Evolutionary conservation across 2,329 filamentous ascomycete species (phyloP), one percentile per base, ranked within the genome.

Genomic region (Pyrenophora teres): DNA sequence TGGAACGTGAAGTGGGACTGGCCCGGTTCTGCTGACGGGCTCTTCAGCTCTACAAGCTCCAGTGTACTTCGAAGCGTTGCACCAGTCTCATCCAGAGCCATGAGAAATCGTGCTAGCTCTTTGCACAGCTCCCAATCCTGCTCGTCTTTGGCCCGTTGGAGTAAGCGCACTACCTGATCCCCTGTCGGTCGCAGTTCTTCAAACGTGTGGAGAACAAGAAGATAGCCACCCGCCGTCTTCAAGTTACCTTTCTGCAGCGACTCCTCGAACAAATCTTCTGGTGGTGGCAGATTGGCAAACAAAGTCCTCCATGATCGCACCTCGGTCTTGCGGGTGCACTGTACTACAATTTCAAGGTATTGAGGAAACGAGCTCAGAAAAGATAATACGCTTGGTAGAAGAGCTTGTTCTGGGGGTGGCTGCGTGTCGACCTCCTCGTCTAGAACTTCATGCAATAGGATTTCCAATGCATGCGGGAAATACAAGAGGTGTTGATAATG

Each of bases 281-380:
- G 90, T 1, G 93, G 90, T 0, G 94, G 94, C 1, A 99, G 81
- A 65, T 97, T 92, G 4, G 87, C 86, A 72, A 99, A 99, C 1
- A 99, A 80, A 0, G 94, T 97, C 53, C 89, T 87, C 94, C 94
- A 99, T 49, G 91, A 96, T 33, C 93, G 86, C 6, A 96, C 86
- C 70, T 99, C 94, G 0, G 94, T 99, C 75, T 99, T 99, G 47
- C 94, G 88, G 1, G 94, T 97, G 75, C 94, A 99, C 75, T 96
- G 94, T 16, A 99, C 88, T 19, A 99, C 87, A 51, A 97, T 94
- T 65, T 97, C 93, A 13, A 97, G 85, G 68, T 97, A 99, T 51
- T 91, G 85, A 49, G 87, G 87, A 63, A 81, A 81, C 1, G 76
- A 78, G 6, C 78, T 80, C 15, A 83, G 70, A 59, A 83, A 83